Percentiles rank a stretch among this genome's conserved stretches.
phyloP scores from a whole-genome alignment of 495 filamentous ascomycete genomes.

The Penicillium daleae region DNA sequence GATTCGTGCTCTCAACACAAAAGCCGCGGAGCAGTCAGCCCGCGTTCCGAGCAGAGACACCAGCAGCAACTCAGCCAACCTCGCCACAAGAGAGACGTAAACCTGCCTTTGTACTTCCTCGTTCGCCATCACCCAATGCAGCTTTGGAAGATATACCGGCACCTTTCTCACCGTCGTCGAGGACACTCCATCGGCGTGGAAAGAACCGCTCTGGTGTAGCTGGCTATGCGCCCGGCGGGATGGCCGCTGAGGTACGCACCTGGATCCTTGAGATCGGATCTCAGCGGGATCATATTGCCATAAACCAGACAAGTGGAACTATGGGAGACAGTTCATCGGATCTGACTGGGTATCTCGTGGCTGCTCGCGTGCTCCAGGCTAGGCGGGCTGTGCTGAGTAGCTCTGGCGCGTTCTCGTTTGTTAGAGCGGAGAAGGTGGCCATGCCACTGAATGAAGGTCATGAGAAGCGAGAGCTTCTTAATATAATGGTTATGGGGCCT shows the following conservation, averaged over 20 bases:
- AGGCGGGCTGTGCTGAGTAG: conserved; percentile 28
- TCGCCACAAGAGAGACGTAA: conserved; percentile 34
- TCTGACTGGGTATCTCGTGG: conserved; percentile 26
- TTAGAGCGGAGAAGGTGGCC: conserved; percentile 22
- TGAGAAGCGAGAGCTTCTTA: conserved; percentile 9
- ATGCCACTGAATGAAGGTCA: not conserved
- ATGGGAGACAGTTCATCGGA: not conserved
- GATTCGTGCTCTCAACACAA: conserved; percentile 32
- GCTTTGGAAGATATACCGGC: conserved; percentile 35
- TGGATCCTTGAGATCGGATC: conserved; percentile 50
- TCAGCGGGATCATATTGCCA: conserved; percentile 31
- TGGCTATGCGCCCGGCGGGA: conserved; percentile 43
- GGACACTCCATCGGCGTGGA: conserved; percentile 39
- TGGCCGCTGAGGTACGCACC: conserved; percentile 48
- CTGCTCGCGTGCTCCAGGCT: conserved; percentile 26
- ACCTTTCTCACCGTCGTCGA: conserved; percentile 48
- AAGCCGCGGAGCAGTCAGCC: conserved; percentile 27
- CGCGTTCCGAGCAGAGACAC: conserved; percentile 20
- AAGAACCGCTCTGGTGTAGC: conserved; percentile 26
- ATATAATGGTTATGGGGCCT: conserved; percentile 38
- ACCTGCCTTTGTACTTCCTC: conserved; percentile 45
- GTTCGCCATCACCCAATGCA: conserved; percentile 40
- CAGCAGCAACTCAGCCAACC: conserved; percentile 16
- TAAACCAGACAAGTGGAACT: not conserved
- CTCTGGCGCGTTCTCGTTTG: conserved; percentile 38